phyloP scores from a whole-genome alignment of 2,329 filamentous ascomycete genomes.

The Arthrinium phaeospermum region DNA sequence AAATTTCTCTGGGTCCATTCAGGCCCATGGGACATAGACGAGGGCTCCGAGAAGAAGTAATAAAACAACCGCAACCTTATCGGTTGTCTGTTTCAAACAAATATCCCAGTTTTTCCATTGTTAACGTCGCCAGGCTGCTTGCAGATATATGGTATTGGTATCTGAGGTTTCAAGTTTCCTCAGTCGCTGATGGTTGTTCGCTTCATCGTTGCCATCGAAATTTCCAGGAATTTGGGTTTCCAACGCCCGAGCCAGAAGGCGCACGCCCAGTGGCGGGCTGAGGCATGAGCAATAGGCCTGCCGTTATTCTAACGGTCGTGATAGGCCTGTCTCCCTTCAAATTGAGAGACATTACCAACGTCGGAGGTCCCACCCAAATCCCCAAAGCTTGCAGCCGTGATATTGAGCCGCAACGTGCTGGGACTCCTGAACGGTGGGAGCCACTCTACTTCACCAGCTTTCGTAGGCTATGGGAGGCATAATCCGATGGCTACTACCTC shows the following conservation, averaged over 20 bases:
- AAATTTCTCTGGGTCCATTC: background rate
- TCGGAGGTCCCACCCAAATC: background rate
- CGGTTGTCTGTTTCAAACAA: background rate
- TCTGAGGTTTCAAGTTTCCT: too few relatives aligned
- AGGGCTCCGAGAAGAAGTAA: conserved; percentile 1
- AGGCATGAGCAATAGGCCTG: too few relatives aligned
- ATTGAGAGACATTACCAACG: background rate
- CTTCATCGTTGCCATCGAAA: background rate
- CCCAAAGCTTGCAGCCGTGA: too few relatives aligned
- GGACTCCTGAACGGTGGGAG: background rate
- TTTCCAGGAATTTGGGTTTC: background rate
- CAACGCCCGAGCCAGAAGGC: background rate
- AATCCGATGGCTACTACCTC: background rate
- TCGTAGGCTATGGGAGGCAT: background rate
- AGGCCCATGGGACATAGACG: background rate
- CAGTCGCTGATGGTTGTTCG: background rate
- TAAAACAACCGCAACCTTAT: background rate
- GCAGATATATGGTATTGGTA: background rate
- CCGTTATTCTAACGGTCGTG: background rate
- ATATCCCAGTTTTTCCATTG: background rate
- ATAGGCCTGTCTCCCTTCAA: background rate
- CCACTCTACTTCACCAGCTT: background rate
- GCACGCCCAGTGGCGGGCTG: background rate
- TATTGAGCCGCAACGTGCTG: background rate
- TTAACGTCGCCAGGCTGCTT: background rate